Base-by-base conservation (phyloP, 2,329 filamentous ascomycete species). In the Penicillium sp. region DNA sequence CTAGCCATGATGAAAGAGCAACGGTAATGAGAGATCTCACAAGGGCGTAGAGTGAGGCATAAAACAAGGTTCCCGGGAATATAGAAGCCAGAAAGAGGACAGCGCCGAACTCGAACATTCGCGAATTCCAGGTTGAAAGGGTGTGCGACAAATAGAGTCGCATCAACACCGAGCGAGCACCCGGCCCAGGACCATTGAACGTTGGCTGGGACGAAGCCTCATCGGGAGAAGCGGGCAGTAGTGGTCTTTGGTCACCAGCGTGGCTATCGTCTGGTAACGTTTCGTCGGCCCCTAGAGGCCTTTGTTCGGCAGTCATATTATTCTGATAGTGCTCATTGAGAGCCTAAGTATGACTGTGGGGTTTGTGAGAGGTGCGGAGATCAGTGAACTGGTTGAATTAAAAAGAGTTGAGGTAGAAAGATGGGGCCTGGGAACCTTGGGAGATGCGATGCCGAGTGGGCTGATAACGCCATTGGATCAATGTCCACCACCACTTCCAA, bases 41-140 rank as follows among this genome's bases (percentile, higher is more conserved):
- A 6, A 91, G 72, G 0, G 88, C 88, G 64, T 91, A 91, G n/a
- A 87, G 73, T 0, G 87, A 90, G 52, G 87, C 79, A 31, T 84
- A 87, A 19, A 88, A 77, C 19, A 91, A 74, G 0, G 87, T 89
- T 0, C 77, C 72, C 0, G 81, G 81, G 60, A 78, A 87, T 42
- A 83, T 78, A 1, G 77, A 70, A 0, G 83, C 82, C 9, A 87
- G 74, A 67, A 81, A 87, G 5, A 87, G 73, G 5, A 87, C 81
- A 5, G 83, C 80, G 26, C 79, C 85, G 52, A 87, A 87, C 65
- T 88, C 84, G 58, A 87, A 88, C 51, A 84, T 72, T 18, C 85
- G 81, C 0, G 84, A 83, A 68, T 87, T 88, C 83, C 83, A 87
- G 45, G 84, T 82, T 4, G 85, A 87, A 0, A 87, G 73, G 48